Evolutionary conservation across 495 filamentous ascomycete genomes (phyloP), one percentile per base, ranked within the genome.

Genomic region (Podospora comata): DNA sequence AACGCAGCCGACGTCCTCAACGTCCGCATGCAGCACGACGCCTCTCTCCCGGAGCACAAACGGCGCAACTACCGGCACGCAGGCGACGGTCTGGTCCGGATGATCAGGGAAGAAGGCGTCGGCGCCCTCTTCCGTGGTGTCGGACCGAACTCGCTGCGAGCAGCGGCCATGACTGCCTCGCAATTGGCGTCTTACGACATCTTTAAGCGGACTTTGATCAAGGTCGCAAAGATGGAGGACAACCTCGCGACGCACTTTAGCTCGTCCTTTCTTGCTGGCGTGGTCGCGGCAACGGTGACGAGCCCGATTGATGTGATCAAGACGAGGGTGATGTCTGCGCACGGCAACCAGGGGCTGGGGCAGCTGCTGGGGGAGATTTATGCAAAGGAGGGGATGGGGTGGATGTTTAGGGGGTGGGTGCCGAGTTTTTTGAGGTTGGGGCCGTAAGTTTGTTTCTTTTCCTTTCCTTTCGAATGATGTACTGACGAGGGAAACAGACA

Each of bases 331-430:
- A 99, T 99, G 95, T 90, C 85, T 62, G 86, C 91, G 3, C 84
- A 84, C 32, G 83, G 81, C 65, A 87, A 84, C 62, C 64, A 68
- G 0, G 85, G 85, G 53, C 81, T 94, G 19, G 69, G 82, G 6
- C 76, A 81, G 61, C 71, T 93, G 20, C 74, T 96, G 70, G 75
- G 79, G 5, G 89, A 92, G 54, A 91, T 94, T 32, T 89, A 88
- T 69, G 86, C 84, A 70, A 85, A 87, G 64, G 94, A 99, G 77
- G 94, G 94, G 30, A 77, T 92, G 59, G 77, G 82, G 67, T 99
- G 95, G 95, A 91, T 93, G 86, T 98, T 97, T 79, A 89, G 90
- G 74, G 95, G 95, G n/a, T 99, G 95, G 95, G 90, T 97, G 58
- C 95, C 95, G 11, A 95, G 92, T 73, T 99, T 99, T 77, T 88